Evolutionary conservation across 2,329 filamentous ascomycete species (phyloP), one percentile per base, ranked within the genome.

Genomic region (Ophiostoma pallidulum): DNA sequence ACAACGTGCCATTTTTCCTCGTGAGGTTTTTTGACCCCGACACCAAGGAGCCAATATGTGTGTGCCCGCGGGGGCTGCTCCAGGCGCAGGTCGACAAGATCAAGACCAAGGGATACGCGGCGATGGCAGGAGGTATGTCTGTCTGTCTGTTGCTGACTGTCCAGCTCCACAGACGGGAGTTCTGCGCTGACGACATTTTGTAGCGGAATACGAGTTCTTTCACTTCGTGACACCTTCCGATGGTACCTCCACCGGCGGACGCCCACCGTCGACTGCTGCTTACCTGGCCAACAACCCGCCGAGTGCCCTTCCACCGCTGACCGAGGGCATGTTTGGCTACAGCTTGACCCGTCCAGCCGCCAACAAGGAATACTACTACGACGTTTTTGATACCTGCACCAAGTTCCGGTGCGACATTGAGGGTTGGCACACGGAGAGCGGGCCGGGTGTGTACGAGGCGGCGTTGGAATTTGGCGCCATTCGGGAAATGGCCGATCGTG

Each of bases 281-380:
- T 94, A 86, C 63, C 76, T 94, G 32, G 74, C 78, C 58, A 70
- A 82, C 7, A 88, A 94, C 62, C 76, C 86, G 0, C 79, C 84
- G 13, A 71, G 82, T 41, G 65, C 79, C n/a, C 75, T 95, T 8
- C 87, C 87, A 0, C 72, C 84, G 20, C 69, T 96, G 43, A 94
- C 90, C 8, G 86, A 94, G 61, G 90, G 90, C 60, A 95, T 95
- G 90, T 95, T 95, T 59, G 90, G 89, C 50, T 96, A 96, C 70
- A 92, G 86, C 54, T 71, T 95, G 55, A 94, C 86, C 9, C 75
- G 89, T 19, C 86, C 90, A 0, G 78, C 90, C 2, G 87, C 94
- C 60, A 95, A 95, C 65, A 82, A 94, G 65, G 86, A 92, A 36
- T 95, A 91, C 68, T 96, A 86, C 68, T 95, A 95, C 63, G 80